Evolutionary conservation across 495 filamentous ascomycete species (phyloP).

Genomic region (Penicillium herquei): DNA sequence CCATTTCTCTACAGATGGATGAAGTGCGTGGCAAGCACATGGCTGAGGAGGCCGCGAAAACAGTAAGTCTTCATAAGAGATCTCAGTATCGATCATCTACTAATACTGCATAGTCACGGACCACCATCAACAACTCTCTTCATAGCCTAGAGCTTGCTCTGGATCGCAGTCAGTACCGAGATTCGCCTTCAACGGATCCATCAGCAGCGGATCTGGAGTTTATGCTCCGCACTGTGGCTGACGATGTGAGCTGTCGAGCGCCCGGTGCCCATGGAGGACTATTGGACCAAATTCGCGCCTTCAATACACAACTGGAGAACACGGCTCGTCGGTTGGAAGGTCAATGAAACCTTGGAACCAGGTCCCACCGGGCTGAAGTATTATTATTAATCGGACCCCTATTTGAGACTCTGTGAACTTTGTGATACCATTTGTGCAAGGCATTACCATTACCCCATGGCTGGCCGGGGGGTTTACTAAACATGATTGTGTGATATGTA

Average conservation of each 20-base stretch:
- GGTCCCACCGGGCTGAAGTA: no score
- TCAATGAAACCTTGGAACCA: neutral
- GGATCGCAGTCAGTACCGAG: constrained; percentile 40
- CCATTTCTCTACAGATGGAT: constrained; percentile 67
- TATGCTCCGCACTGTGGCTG: constrained; percentile 40
- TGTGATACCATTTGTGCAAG: neutral
- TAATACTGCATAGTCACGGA: constrained; percentile 30
- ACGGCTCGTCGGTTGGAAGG: constrained; percentile 33
- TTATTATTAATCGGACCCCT: no score
- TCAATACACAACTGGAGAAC: constrained; percentile 46
- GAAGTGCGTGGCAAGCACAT: constrained; percentile 59
- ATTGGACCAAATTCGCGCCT: constrained; percentile 39
- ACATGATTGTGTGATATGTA: neutral
- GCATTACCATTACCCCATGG: constrained; percentile 3
- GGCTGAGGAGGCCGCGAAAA: constrained; percentile 36
- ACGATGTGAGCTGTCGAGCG: constrained; percentile 39
- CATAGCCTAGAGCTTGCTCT: constrained; percentile 46
- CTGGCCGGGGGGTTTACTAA: neutral
- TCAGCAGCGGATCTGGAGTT: constrained; percentile 42
- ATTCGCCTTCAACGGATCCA: constrained; percentile 15
- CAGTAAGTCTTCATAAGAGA: constrained; percentile 26
- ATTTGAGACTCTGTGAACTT: neutral
- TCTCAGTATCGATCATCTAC: neutral
- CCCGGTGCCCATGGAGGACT: constrained; percentile 41
- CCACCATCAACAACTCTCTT: constrained; percentile 46